phyloP scores from a whole-genome alignment of 2,329 filamentous ascomycete genomes.

The Aureobasidium zeae region DNA sequence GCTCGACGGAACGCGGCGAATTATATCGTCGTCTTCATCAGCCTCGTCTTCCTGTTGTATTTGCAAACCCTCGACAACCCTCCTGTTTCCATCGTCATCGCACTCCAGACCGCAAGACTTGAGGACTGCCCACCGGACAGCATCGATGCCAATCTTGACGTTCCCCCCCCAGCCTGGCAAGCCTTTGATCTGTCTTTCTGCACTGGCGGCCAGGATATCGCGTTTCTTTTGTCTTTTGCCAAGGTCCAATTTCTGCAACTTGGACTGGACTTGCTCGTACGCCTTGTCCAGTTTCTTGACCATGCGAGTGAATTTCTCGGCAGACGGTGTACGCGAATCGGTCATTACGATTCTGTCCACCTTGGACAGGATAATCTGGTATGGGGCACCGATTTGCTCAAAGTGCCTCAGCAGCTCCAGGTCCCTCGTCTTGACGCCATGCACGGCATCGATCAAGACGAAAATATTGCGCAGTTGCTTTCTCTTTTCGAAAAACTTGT shows the following conservation, averaged over 20 bases:
- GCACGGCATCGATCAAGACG: conserved; percentile 53
- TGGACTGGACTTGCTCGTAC: conserved; percentile 31
- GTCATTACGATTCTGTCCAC: conserved; percentile 47
- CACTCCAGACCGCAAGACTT: conserved; percentile 50
- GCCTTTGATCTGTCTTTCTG: conserved; percentile 39
- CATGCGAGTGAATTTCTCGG: background rate
- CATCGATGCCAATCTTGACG: conserved; percentile 52
- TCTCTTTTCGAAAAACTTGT: conserved; percentile 56
- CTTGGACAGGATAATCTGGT: conserved; percentile 60
- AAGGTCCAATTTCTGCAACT: conserved; percentile 23
- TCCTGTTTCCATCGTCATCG: conserved; percentile 21
- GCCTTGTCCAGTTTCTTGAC: background rate
- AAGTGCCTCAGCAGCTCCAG: conserved; percentile 48
- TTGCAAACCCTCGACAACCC: background rate
- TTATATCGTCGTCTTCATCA: background rate
- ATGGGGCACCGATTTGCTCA: conserved; percentile 46
- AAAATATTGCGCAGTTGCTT: conserved; percentile 57
- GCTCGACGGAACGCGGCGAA: too few species aligned
- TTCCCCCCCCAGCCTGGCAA: conserved; percentile 39
- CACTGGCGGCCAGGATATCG: conserved; percentile 53
- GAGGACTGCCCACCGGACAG: conserved; percentile 55
- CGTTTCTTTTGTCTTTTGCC: background rate
- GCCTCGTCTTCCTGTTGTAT: background rate
- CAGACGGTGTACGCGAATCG: conserved; percentile 21
- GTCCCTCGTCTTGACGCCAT: conserved; percentile 56